A percentile compares a stretch with the other conserved stretches of the same genome.
Conservation (phyloP, 2,329 filamentous ascomycete genomes). For the Periconia sp. region DNA sequence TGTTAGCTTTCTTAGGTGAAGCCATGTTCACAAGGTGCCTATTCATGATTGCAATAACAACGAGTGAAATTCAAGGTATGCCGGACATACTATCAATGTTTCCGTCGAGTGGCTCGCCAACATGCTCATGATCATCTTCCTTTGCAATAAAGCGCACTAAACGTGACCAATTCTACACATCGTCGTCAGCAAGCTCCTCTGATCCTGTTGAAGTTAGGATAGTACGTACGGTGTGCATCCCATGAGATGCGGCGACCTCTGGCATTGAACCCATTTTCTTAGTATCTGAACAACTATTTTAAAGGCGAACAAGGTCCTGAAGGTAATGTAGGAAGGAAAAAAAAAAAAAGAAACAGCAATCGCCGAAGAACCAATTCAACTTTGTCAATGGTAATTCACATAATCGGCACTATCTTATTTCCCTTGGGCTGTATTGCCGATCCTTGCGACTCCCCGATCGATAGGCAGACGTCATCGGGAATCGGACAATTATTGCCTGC, state of each 20-base stretch:
- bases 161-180: conserved; percentile 17
- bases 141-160: conserved; percentile 22
- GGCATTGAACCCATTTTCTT: not conserved
- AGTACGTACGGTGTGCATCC: not conserved
- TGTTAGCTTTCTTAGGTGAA: no score
- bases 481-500: no score
- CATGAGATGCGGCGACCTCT: not conserved
- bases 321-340: not conserved
- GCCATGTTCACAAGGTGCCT: no score
- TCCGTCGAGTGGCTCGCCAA: conserved; percentile 17
- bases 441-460: no score
- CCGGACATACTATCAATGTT: conserved; percentile 15
- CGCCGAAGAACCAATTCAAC: no score
- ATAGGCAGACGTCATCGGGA: no score
- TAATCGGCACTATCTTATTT: no score
- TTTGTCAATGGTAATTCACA: no score
- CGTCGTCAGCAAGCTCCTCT: not conserved
- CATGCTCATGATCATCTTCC: conserved; percentile 20
- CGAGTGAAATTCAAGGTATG: not conserved
- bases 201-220: not conserved
- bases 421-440: no score
- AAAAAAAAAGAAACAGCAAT: no score
- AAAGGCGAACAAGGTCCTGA: no score
- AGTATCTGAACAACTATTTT: not conserved
- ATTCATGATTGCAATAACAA: no score